These are phyloP conservation scores for Sclerotinia sclerotiorum DNA, from an alignment of 2,329 filamentous ascomycete species.

Conservation along the genomic window DNA sequence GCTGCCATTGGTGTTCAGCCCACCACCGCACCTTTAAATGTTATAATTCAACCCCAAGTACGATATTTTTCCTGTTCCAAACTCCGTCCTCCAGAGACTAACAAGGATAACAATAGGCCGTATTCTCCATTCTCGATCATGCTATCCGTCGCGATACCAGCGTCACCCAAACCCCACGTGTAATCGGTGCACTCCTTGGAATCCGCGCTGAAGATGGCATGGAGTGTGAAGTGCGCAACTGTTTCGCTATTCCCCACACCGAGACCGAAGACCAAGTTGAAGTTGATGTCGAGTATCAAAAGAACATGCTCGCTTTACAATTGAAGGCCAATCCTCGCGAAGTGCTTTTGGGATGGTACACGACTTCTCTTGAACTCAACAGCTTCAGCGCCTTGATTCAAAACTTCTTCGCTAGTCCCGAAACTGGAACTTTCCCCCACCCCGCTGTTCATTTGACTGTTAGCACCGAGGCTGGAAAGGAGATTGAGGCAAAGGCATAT, in stretches of 20 bases:
- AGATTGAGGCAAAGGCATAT: constrained; percentile 89
- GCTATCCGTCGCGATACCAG: constrained; percentile 69
- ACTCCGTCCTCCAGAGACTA: neutral
- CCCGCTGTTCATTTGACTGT: constrained; percentile 97
- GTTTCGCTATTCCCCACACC: constrained; percentile 97
- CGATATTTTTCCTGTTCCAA: constrained; percentile 36
- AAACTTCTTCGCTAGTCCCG: constrained; percentile 97
- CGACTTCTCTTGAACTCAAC: constrained; percentile 94
- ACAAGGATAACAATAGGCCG: constrained; percentile 48
- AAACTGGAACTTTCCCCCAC: constrained; percentile 95
- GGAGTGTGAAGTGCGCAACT: constrained; percentile 92
- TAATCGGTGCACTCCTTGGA: constrained; percentile 94
- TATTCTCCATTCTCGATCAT: constrained; percentile 86
- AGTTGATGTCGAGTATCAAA: constrained; percentile 99
- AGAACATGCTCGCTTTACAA: constrained; percentile 96
- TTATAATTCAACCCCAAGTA: constrained; percentile 95
- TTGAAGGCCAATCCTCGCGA: constrained; percentile 93
- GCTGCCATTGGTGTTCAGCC: constrained; percentile 75
- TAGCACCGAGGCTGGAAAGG: constrained; percentile 81
- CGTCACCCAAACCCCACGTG: constrained; percentile 82
- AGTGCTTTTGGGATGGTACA: constrained; percentile 96
- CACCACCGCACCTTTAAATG: constrained; percentile 86
- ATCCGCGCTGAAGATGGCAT: constrained; percentile 93
- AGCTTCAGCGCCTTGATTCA: constrained; percentile 98
- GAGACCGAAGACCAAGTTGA: constrained; percentile 99